Evolutionary conservation across 2,329 filamentous ascomycete species (phyloP), one percentile per base, ranked within the genome.

Genomic region (Xylaria sp.): DNA sequence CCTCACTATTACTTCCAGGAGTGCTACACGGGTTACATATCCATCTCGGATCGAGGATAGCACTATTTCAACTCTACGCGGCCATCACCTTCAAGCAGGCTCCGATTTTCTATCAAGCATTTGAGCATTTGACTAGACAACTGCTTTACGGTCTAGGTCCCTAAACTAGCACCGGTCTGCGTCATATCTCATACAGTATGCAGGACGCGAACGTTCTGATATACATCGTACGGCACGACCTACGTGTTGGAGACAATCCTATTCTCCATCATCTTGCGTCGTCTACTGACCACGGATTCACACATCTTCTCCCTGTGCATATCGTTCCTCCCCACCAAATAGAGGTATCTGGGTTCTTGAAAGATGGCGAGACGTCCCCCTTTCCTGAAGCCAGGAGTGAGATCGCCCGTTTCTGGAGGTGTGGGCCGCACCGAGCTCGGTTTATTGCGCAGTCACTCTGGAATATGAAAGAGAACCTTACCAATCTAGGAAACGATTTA

Each of bases 171-270:
- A 51, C 38, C 17, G 44, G 46, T 44, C 42, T 40, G 63, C 59
- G 31, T 38, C 48, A 62, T 51, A 59, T 38, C 6, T 23, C n/a
- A 13, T 38, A 51, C 68, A 71, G n/a, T 49, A 81, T 80, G 79
- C 65, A 74, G 59, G 71, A 71, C 28, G 78, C 75, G 11, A 87
- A 85, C 38, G 83, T 92, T 28, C 81, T 94, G 60, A 83, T 95
- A 64, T 94, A 93, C 76, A 78, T 94, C 26, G 79, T 94, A 42
- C 88, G 92, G 53, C 88, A 90, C 72, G 93, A 95, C 77, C 83
- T 94, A 23, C 90, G 93, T 68, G 83, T 92, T 31, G 84, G 87
- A 33, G 92, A 95, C 79, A 94, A 94, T 75, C 92, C 92, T 0
- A 84, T 94, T 49, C 85, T 95, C 23, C 84, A 93, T 75, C 85